Percentiles rank a stretch among this genome's conserved stretches.
These are phyloP conservation scores for Mycena amicta DNA, from an alignment of 768 basidiomycete species.

Conservation along the genomic window DNA sequence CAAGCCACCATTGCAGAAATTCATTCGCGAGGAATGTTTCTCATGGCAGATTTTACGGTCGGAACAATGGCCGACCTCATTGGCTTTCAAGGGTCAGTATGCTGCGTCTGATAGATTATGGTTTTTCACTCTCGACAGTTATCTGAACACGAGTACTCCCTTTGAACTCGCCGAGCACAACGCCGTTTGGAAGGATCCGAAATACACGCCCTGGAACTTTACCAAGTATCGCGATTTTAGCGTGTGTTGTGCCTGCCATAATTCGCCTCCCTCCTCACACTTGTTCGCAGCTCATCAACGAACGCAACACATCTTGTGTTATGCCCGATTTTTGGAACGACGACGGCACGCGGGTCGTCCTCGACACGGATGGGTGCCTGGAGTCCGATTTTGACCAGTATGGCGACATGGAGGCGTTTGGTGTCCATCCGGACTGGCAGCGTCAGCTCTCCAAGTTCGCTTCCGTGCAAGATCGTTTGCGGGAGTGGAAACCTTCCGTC, in stretches of 20 bases:
- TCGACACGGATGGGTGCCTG: slow-evolving; percentile 71
- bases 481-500: slow-evolving; percentile 86
- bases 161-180: slow-evolving; percentile 77
- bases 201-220: slow-evolving; percentile 85
- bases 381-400: slow-evolving; percentile 91
- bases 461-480: slow-evolving; percentile 92
- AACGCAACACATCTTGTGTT: slow-evolving; percentile 71
- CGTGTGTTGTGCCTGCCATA: slow-evolving; percentile 39
- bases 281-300: slow-evolving; percentile 57
- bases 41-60: slow-evolving; percentile 93
- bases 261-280: slow-evolving; percentile 7
- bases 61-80: slow-evolving; percentile 90
- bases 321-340: slow-evolving; percentile 83
- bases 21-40: slow-evolving; percentile 83
- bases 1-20: slow-evolving; percentile 69
- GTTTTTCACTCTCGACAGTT: slow-evolving; percentile 43
- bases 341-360: slow-evolving; percentile 62
- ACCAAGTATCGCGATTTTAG: slow-evolving; percentile 82
- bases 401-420: slow-evolving; percentile 96
- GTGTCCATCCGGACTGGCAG: slow-evolving; percentile 93
- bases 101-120: slow-evolving; percentile 7
- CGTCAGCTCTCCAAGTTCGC: slow-evolving; percentile 95
- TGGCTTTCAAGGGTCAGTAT: slow-evolving; percentile 76
- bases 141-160: slow-evolving; percentile 78
- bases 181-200: slow-evolving; percentile 72